phyloP scores from a whole-genome alignment of 2,329 filamentous ascomycete species.

The Cladosporium sp. region DNA sequence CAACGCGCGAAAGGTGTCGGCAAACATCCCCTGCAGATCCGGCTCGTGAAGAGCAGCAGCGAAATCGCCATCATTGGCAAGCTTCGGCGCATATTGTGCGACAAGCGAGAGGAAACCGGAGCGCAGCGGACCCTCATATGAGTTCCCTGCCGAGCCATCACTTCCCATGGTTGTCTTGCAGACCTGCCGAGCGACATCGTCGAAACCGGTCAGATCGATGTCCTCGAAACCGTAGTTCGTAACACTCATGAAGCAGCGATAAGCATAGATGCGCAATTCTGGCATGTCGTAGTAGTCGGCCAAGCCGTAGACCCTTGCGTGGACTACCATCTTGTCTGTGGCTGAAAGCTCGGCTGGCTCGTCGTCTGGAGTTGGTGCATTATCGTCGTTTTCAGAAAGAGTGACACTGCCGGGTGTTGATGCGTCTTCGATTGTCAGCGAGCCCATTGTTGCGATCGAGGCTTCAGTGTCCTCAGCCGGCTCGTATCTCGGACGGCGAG shows the following conservation, averaged over 20 bases:
- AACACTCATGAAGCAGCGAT: conserved; percentile 11
- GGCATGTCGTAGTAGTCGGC: conserved; percentile 27
- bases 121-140: neutral
- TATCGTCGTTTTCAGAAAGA: neutral
- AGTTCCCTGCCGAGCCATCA: neutral
- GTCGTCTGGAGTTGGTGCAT: neutral
- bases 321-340: conserved; percentile 18
- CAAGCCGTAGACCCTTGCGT: conserved; percentile 24
- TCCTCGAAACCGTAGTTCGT: neutral
- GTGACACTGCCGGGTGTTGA: neutral
- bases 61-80: conserved; percentile 13
- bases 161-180: neutral
- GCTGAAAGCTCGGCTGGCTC: neutral
- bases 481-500: neutral
- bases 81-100: conserved; percentile 36
- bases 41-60: conserved; percentile 5
- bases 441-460: neutral
- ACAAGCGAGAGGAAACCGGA: neutral
- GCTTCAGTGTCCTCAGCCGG: neutral
- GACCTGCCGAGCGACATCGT: conserved; percentile 24
- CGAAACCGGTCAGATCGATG: conserved; percentile 20
- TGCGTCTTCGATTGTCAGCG: neutral
- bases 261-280: conserved; percentile 20
- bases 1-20: neutral
- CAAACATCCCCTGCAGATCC: conserved; percentile 6